Evolutionary conservation across 345 rosid species (phyloP).

Genomic region (Anacardium occidentale): DNA sequence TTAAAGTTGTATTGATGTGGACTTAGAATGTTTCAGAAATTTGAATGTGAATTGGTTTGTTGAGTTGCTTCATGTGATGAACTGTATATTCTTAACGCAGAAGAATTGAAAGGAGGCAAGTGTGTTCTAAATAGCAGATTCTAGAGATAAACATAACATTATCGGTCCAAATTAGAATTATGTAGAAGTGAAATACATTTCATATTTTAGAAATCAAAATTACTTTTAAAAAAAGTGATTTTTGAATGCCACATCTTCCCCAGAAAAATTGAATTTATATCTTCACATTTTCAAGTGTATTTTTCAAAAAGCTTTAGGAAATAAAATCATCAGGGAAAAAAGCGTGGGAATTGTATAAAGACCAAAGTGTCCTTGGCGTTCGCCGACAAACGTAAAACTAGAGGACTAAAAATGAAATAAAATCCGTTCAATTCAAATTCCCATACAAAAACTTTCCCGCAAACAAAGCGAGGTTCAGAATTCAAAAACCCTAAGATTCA

Average conservation of each 20-base stretch:
- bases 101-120: too few relatives aligned
- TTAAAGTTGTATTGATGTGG: not conserved
- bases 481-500: conserved; percentile 35
- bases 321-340: too few relatives aligned
- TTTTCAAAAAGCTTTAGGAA: too few relatives aligned
- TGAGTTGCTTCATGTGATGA: not conserved
- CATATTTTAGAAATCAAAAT: too few relatives aligned
- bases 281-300: too few relatives aligned
- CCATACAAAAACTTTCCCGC: conserved; percentile 1
- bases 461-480: conserved; percentile 1
- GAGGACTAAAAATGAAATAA: not conserved
- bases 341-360: not conserved
- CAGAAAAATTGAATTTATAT: too few relatives aligned
- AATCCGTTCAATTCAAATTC: conserved; percentile 6
- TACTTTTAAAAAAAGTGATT: too few relatives aligned
- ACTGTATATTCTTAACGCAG: not conserved
- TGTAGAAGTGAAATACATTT: too few relatives aligned
- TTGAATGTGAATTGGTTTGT: not conserved
- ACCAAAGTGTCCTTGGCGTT: not conserved
- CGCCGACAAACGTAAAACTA: not conserved
- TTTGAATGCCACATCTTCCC: too few relatives aligned
- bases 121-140: too few relatives aligned
- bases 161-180: too few relatives aligned
- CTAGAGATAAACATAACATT: too few relatives aligned
- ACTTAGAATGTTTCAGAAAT: not conserved